These are phyloP conservation scores for Lodderomyces beijingensis DNA, from an alignment of 1,139 yeast species.

Conservation along the genomic window DNA sequence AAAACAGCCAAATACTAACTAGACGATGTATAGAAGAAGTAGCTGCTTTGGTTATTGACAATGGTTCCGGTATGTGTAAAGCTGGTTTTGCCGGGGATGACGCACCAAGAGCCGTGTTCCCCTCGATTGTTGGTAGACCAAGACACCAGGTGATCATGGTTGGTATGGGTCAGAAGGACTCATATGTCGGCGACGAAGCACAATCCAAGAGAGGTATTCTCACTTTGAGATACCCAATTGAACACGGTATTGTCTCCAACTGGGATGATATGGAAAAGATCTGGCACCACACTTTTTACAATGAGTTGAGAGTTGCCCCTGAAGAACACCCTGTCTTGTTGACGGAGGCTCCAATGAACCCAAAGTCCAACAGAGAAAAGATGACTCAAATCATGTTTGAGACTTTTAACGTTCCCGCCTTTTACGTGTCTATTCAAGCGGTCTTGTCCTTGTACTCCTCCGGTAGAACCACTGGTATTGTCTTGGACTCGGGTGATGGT, in stretches of 20 bases:
- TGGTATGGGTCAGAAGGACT: conserved; percentile 99
- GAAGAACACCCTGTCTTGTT: conserved; percentile 97
- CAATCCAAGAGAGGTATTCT: conserved; percentile 99
- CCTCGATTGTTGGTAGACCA: conserved; percentile 99
- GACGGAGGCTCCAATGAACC: conserved; percentile 99
- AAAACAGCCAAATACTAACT: too few relatives aligned
- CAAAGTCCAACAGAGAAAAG: conserved; percentile 98
- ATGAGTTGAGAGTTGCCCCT: conserved; percentile 97
- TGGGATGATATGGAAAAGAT: conserved; percentile 99
- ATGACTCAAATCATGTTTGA: conserved; percentile 99
- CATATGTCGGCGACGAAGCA: conserved; percentile 99
- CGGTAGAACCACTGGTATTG: conserved; percentile 99
- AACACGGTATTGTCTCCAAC: conserved; percentile 99
- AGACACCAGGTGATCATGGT: conserved; percentile 99
- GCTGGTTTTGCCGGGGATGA: conserved; percentile 99
- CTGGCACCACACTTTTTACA: conserved; percentile 98
- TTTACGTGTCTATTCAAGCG: conserved; percentile 98
- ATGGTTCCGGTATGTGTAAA: conserved; percentile 99
- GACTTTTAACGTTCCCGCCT: conserved; percentile 98
- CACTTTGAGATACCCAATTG: conserved; percentile 97
- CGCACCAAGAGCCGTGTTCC: conserved; percentile 99
- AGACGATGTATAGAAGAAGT: conserved; percentile 50
- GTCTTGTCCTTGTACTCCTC: conserved; percentile 96
- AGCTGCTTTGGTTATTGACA: conserved; percentile 88
- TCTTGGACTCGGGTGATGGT: conserved; percentile 99